A percentile compares a stretch with the other conserved stretches of the same genome.
Conservation (phyloP, 2,329 filamentous ascomycete species). For the Sporothrix brasiliensis region DNA sequence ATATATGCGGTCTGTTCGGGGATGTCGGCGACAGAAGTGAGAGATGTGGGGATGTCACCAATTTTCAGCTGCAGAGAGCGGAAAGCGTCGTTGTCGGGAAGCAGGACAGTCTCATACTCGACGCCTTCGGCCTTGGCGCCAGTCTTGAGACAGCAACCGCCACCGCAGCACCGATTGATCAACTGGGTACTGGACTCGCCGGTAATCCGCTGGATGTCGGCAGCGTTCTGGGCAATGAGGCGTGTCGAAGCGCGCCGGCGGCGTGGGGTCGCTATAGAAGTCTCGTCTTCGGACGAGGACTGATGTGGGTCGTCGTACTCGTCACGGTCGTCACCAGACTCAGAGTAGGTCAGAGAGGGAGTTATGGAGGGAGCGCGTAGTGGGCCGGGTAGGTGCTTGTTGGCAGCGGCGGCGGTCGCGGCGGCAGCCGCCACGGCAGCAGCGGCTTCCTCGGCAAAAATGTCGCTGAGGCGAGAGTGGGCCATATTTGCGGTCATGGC, state of each 20-base stretch:
- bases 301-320: constrained; percentile 53
- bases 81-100: constrained; percentile 85
- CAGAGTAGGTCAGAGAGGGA: constrained; percentile 65
- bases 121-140: constrained; percentile 50
- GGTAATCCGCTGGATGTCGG: constrained; percentile 65
- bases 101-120: constrained; percentile 56
- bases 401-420: constrained; percentile 45
- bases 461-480: constrained; percentile 33
- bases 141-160: constrained; percentile 62
- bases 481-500: constrained; percentile 33
- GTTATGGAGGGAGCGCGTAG: constrained; percentile 55
- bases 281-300: constrained; percentile 42
- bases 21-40: constrained; percentile 72
- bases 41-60: constrained; percentile 69
- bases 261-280: constrained; percentile 41
- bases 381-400: constrained; percentile 50
- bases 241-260: constrained; percentile 69
- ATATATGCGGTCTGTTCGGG: constrained; percentile 77
- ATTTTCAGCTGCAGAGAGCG: constrained; percentile 76
- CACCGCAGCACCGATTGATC: constrained; percentile 65
- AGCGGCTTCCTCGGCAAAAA: constrained; percentile 36
- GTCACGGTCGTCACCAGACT: constrained; percentile 60
- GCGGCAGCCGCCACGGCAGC: constrained; percentile 33
- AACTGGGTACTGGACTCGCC: constrained; percentile 65
- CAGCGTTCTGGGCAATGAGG: constrained; percentile 65